phyloP scores from a whole-genome alignment of 2,329 filamentous ascomycete genomes.

The Lecanicillium sp. region DNA sequence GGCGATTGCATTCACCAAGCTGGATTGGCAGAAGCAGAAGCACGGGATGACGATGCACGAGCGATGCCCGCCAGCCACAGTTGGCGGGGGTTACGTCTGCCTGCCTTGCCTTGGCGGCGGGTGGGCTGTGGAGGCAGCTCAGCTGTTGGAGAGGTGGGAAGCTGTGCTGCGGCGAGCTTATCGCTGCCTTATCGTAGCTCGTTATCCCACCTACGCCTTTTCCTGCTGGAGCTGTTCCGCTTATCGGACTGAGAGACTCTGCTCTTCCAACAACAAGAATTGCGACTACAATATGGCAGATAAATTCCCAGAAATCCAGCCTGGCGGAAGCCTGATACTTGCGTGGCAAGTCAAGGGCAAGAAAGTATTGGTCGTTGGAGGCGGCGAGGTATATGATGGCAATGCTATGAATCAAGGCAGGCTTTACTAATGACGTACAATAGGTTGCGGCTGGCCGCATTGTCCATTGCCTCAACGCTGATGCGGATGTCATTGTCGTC shows the following conservation, averaged over 20 bases:
- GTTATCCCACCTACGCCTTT: constrained; percentile 1
- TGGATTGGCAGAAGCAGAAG: neutral
- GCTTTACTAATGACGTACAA: constrained; percentile 7
- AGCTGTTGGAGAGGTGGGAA: neutral
- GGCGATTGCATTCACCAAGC: constrained; percentile 6
- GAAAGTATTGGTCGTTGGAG: constrained; percentile 83
- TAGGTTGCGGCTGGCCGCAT: constrained; percentile 95
- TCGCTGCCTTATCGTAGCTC: constrained; percentile 13
- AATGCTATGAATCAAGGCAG: neutral
- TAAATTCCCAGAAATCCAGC: constrained; percentile 71
- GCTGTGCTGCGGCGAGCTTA: constrained; percentile 1
- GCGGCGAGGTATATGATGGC: constrained; percentile 66
- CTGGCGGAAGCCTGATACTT: constrained; percentile 85
- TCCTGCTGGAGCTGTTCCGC: too few species aligned
- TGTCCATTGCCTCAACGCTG: constrained; percentile 87
- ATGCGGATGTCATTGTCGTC: constrained; percentile 81
- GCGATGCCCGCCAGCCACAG: neutral
- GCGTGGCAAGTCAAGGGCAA: constrained; percentile 94
- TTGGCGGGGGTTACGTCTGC: neutral
- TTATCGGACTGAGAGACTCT: too few species aligned
- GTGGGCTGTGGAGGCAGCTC: neutral
- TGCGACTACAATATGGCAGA: constrained; percentile 22
- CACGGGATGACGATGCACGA: constrained; percentile 6
- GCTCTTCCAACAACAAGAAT: constrained; percentile 8
- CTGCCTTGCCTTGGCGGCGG: neutral